Evolutionary conservation across 2,329 filamentous ascomycete genomes (phyloP), one percentile per base, ranked within the genome.

Genomic region (Lecanosticta acicola): DNA sequence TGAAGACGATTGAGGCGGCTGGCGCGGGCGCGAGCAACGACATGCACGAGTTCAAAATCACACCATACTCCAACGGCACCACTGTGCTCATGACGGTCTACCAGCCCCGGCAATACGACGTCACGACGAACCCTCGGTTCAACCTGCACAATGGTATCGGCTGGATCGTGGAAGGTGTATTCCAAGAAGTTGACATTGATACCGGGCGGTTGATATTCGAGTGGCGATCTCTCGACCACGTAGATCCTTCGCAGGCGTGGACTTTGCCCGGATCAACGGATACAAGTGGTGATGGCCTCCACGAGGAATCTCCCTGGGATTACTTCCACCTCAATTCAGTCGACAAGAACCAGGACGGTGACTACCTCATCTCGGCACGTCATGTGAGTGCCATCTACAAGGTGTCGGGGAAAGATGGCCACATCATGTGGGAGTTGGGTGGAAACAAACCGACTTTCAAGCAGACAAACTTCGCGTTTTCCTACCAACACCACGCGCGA

Each of bases 151-250:
- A 65, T 5, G 72, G 72, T 3, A 64, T 75, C 48, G 73, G 72
- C 1, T 77, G 72, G 71, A 59, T 77, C 29, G 71, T 76, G 52
- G 70, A 76, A 57, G 72, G 72, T 43, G 65, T 75, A 2, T 76
- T 77, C 49, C 74, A 77, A 56, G 75, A 78, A 59, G 65, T 78
- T 24, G 71, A 79, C 45, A 74, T 78, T 34, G 67, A 73, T 18
- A 79, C 74, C 2, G 76, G 77, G 2, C 66, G 72, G 33, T 60
- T 81, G 3, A 50, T 80, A 9, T 81, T 81, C 51, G 77, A 81
- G 53, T 81, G 78, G 79, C 70, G 69, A 21, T 75, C 73, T 51
- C 62, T 80, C 8, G 76, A 80, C 46, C 74, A 80, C 59, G 67
- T 79, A n/a, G 66, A 70, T 35, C 75, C 74, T 1, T 67, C 70